Percentiles rank a stretch among this genome's conserved stretches.
Conservation (phyloP, 306 rosid genomes). For the Coriaria nepalensis region DNA sequence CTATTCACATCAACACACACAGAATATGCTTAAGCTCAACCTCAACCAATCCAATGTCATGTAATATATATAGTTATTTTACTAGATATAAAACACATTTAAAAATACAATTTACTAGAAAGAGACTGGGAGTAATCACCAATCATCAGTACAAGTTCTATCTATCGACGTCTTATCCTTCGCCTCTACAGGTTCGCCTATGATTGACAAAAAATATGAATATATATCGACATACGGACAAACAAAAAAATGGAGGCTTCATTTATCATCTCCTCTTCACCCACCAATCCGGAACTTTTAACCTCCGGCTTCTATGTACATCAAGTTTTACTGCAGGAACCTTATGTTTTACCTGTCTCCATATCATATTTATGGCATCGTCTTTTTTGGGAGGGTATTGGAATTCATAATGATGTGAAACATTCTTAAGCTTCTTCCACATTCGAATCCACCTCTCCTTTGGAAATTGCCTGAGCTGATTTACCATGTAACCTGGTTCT, state of each 20-base stretch:
- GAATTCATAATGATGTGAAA: constrained; percentile 75
- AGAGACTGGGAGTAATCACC: too few species aligned
- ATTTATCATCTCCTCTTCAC: constrained; percentile 34
- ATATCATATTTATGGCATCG: constrained; percentile 84
- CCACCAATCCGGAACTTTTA: constrained; percentile 94
- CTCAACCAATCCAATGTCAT: too few species aligned
- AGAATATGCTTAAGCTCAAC: too few species aligned
- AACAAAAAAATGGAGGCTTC: constrained; percentile 1
- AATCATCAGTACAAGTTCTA: too few species aligned
- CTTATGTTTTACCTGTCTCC: constrained; percentile 92
- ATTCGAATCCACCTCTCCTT: constrained; percentile 78
- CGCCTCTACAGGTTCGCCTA: too few species aligned
- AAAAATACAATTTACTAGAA: too few species aligned
- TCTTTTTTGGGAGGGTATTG: constrained; percentile 70
- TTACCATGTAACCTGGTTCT: constrained; percentile 63
- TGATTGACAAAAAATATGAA: neutral
- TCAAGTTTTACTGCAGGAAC: constrained; percentile 64
- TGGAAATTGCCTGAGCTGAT: constrained; percentile 55
- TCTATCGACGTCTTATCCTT: too few species aligned
- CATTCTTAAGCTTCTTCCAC: constrained; percentile 65
- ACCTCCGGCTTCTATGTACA: constrained; percentile 57
- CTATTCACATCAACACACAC: too few species aligned
- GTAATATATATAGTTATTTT: too few species aligned
- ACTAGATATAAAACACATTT: too few species aligned
- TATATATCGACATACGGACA: constrained; percentile 2